Base-by-base conservation (phyloP, 2,329 filamentous ascomycete genomes). In the Diaporthe citriasiana region DNA sequence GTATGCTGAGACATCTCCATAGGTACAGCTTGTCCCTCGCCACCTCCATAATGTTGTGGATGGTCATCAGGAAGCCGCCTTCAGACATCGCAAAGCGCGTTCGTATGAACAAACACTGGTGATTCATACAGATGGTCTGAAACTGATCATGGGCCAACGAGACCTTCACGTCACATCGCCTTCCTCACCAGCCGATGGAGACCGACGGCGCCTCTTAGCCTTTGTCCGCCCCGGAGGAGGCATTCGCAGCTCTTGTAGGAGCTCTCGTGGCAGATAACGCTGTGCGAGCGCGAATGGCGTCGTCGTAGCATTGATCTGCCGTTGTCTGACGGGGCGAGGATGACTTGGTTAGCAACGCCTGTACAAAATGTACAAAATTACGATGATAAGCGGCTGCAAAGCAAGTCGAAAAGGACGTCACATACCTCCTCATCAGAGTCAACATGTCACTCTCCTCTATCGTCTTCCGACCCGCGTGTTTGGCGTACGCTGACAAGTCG, bases 11-110 rank as follows among this genome's bases (percentile, higher is more conserved):
- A 53, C 45, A 33, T 71, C 25, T 30, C 71, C 51, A 42, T 78
- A 98, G 95, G 95, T 98, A 97, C 81, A 94, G 93, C 76, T 89
- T 97, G 76, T 93, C 91, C 73, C 83, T 93, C 53, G 95, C 95
- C 73, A 99, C 97, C 51, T 92, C 94, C 17, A 90, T 99, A 81
- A 99, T 99, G 97, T 87, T 99, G 81, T 98, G 93, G 89, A 95
- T 98, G 94, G 92, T 99, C 50, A 86, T 98, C 75, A 95, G 94
- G 83, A 98, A 96, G 84, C 95, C 95, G 19, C 88, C 94, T 13
- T 91, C 92, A 35, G 91, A 94, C 78, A 87, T 94, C 63, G 84
- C 92, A 70, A 91, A 92, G 76, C 91, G 94, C 76, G 91, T 98
- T 74, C 91, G 93, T 73, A 91, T 94, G 83, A 95, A 92, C 81